Base-by-base conservation (phyloP, 805 yeast species). In the Priceomyces haplophilus region DNA sequence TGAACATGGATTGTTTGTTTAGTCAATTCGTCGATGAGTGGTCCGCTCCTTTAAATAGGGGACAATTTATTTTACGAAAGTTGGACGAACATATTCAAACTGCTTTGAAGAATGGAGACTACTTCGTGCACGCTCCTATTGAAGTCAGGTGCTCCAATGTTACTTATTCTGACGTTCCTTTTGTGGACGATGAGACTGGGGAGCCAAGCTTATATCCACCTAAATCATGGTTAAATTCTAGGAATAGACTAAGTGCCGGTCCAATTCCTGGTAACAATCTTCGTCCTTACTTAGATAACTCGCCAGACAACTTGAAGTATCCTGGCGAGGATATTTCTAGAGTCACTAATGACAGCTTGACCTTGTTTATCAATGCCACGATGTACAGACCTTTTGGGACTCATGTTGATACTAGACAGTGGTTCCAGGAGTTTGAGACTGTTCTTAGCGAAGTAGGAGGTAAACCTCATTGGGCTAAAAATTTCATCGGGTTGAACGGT, bases 401-500 rank as follows among this genome's bases (percentile, higher is more conserved):
- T 43, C 76, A 82, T 54, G 83, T 89, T 8, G 83, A 85, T 34
- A 80, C 88, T 27, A 80, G 78, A 36, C 75, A 79, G 51, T 91
- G 97, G 97, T 91, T 78, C 65, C 76, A 76, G 38, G 70, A 74
- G n/a, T 91, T 91, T 62, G 99, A 91, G 64, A 77, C 78, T 41
- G 78, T 88, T 1, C 71, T 90, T 73, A 75, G 73, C 39, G 80
- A 79, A 20, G 89, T 85, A 21, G 89, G 85, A 29, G 99, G 99
- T 34, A 86, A 82, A 61, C 99, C 99, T 2, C 99, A 91, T 63
- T 91, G 99, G 99, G 99, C 99, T 13, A 91, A 91, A 72, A 90
- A 89, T 64, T 91, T 88, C 62, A 70, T 86, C 43, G 95, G 96
- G 1, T 52, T 67, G 37, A 60, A 58, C 12, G 68, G 66, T 8